phyloP scores from a whole-genome alignment of 2,329 filamentous ascomycete species.

The Microdochium paspali region DNA sequence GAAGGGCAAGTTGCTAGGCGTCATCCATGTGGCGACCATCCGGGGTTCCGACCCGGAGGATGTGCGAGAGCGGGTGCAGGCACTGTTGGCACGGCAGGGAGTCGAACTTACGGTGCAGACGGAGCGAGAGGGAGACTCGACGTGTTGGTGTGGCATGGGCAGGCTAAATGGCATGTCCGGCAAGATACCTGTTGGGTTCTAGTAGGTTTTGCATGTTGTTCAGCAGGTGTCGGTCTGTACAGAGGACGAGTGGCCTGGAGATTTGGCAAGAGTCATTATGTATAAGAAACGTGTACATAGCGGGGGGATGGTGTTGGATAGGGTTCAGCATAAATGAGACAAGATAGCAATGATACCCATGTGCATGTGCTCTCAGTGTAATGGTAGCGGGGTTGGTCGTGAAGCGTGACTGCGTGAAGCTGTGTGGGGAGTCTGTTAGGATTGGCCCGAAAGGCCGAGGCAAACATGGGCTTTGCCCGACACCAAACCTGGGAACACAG shows the following conservation, averaged over 20 bases:
- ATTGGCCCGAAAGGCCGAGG: neutral
- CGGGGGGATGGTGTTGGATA: no score
- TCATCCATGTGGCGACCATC: slow-evolving; percentile 77
- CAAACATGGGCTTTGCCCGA: neutral
- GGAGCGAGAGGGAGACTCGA: slow-evolving; percentile 68
- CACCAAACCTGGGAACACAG: neutral
- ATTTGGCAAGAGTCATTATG: no score
- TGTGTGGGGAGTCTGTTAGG: neutral
- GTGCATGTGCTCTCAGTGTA: neutral
- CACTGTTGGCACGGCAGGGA: slow-evolving; percentile 59
- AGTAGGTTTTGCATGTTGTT: neutral
- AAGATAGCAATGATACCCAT: slow-evolving; percentile 3
- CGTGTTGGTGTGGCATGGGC: slow-evolving; percentile 49
- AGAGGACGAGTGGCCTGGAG: neutral
- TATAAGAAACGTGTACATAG: neutral
- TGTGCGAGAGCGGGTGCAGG: slow-evolving; percentile 65
- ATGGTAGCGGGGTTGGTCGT: no score
- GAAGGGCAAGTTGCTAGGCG: slow-evolving; percentile 57
- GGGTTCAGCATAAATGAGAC: neutral
- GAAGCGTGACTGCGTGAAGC: neutral
- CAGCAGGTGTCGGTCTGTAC: neutral
- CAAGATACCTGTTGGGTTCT: slow-evolving; percentile 16
- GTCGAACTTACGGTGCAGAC: slow-evolving; percentile 84
- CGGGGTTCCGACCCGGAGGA: slow-evolving; percentile 69
- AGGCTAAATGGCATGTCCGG: slow-evolving; percentile 20